These are phyloP conservation scores for Candida caryicola DNA, from an alignment of 805 yeast genomes.

Conservation along the genomic window DNA sequence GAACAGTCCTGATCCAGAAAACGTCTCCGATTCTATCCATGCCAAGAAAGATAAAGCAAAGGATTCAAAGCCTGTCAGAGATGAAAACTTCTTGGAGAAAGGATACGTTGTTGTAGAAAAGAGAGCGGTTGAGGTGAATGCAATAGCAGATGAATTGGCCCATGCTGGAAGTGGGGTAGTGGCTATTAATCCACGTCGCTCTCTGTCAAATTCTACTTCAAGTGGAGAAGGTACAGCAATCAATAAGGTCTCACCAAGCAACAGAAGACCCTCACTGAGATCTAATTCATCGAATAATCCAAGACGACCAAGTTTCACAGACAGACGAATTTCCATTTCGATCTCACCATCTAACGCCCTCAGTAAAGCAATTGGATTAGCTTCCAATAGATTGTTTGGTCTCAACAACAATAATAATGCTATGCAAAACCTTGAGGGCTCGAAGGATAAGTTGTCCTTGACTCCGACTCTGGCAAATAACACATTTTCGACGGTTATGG, in stretches of 20 bases:
- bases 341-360: slow-evolving; percentile 85
- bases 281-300: slow-evolving; percentile 48
- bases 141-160: slow-evolving; percentile 89
- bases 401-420: slow-evolving; percentile 7
- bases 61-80: slow-evolving; percentile 14
- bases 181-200: slow-evolving; percentile 35
- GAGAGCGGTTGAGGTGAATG: slow-evolving; percentile 91
- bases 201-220: slow-evolving; percentile 23
- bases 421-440: slow-evolving; percentile 12
- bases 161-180: slow-evolving; percentile 53
- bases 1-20: slow-evolving; percentile 44
- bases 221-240: slow-evolving; percentile 17
- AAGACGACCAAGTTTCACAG: slow-evolving; percentile 61
- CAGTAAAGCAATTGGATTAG: slow-evolving; percentile 81
- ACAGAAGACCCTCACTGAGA: slow-evolving; percentile 39
- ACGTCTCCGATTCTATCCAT: slow-evolving; percentile 17
- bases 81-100: slow-evolving; percentile 60
- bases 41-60: slow-evolving; percentile 4
- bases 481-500: slow-evolving; percentile 18
- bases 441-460: slow-evolving; percentile 6
- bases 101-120: slow-evolving; percentile 96
- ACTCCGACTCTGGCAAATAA: slow-evolving; percentile 2
- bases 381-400: slow-evolving; percentile 85
- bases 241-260: slow-evolving; percentile 14
- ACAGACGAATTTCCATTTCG: slow-evolving; percentile 63